Evolutionary conservation across 192 early-diverging fungal genomes (phyloP).

Genomic region (Cetraspora pellucida): DNA sequence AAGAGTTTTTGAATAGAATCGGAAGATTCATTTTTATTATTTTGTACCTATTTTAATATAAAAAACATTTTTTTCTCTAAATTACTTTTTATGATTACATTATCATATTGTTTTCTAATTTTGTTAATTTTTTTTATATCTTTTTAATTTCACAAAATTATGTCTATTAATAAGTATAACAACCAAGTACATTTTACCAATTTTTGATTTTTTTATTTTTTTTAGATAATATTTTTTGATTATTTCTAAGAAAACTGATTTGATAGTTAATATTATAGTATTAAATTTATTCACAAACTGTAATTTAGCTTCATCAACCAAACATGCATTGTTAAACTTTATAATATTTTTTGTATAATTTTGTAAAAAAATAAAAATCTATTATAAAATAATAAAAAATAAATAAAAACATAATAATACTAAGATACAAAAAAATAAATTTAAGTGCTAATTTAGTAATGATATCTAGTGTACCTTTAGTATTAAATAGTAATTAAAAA

Average conservation of each 20-base stretch:
- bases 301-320: conserved; percentile 11
- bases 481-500: conserved; percentile 13
- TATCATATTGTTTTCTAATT: not conserved
- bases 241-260: not conserved
- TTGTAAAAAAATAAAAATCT: conserved; percentile 13
- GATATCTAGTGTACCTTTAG: conserved; percentile 15
- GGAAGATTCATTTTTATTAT: not conserved
- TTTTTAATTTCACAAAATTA: not conserved
- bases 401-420: conserved; percentile 7
- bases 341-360: conserved; percentile 17
- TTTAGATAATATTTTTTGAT: conserved; percentile 21
- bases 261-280: not conserved
- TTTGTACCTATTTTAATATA: conserved; percentile 12
- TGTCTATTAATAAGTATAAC: conserved; percentile 11
- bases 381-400: conserved; percentile 4
- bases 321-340: not conserved
- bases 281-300: conserved; percentile 12
- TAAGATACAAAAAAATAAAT: not conserved
- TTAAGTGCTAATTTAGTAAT: conserved; percentile 10
- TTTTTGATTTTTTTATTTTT: conserved; percentile 1
- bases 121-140: not conserved
- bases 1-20: too few relatives aligned
- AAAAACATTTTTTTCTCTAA: conserved; percentile 15
- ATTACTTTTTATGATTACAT: not conserved
- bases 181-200: conserved; percentile 25